Percentiles rank a stretch among this genome's conserved stretches.
Evolutionary conservation across 2,329 filamentous ascomycete species (phyloP).

Genomic region (Neofusicoccum kwambonambiense): DNA sequence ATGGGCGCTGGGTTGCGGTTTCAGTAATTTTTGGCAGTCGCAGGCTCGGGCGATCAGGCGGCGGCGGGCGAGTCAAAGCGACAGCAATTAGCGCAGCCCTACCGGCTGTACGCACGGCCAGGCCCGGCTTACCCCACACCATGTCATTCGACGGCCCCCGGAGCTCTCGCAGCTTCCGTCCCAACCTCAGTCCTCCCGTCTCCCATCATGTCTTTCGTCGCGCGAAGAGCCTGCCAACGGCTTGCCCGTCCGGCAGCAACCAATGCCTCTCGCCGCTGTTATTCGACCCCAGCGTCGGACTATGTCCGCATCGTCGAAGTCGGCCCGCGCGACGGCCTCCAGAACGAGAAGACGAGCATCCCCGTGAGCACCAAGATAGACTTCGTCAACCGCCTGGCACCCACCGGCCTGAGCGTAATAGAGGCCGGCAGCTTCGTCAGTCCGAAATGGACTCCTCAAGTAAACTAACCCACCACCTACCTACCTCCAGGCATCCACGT

Average conservation of each 20-base stretch:
- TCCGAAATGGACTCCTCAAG: constrained; percentile 79
- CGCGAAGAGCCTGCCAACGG: neutral
- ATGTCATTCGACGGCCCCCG: constrained; percentile 13
- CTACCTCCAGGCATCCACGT: neutral
- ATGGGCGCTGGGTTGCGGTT: neutral
- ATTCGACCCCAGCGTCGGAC: constrained; percentile 12
- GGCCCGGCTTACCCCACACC: constrained; percentile 18
- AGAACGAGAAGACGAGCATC: constrained; percentile 76
- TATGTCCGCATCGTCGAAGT: constrained; percentile 59
- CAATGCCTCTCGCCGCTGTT: neutral
- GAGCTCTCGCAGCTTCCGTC: constrained; percentile 8
- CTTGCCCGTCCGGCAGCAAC: neutral
- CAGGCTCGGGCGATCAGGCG: constrained; percentile 1
- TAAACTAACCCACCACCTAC: constrained; percentile 15
- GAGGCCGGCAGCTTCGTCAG: constrained; percentile 82
- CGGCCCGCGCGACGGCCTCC: constrained; percentile 68
- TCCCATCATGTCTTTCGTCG: constrained; percentile 5
- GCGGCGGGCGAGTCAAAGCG: constrained; percentile 9
- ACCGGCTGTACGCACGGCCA: neutral
- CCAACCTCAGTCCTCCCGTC: neutral
- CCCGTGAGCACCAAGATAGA: constrained; percentile 72
- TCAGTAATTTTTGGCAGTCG: neutral
- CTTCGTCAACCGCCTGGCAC: constrained; percentile 66
- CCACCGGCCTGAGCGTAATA: constrained; percentile 69
- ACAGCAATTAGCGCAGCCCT: constrained; percentile 15